Evolutionary conservation across 176 grass and related monocot species (phyloP), one percentile per base, ranked within the genome.

Genomic region (Musa schizocarpa): DNA sequence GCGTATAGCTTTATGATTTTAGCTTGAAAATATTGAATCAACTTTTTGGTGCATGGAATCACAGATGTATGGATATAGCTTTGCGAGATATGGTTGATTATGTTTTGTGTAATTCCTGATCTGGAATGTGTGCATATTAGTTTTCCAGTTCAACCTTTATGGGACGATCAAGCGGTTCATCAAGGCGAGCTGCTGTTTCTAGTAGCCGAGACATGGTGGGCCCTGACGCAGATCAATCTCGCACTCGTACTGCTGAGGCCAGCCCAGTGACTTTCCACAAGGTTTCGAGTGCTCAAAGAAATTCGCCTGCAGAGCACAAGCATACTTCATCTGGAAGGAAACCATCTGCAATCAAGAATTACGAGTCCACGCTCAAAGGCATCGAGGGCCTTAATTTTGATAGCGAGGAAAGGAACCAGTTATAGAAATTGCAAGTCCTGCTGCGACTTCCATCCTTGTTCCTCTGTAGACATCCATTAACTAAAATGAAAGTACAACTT

Each of bases 121-220:
- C 50, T 26, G 79, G 55, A 82, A 84, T 77, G 43, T 43, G 84
- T 80, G 77, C 63, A 75, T 65, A 25, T 87, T 79, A 96, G 89
- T 87, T 92, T 43, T 84, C 89, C 81, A 88, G 89, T 84, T 92
- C 83, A 11, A 78, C 81, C 55, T 82, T 84, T 77, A 75, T 85
- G 87, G 85, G 83, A 57, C 69, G 83, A 29, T 80, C 92, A 82
- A 85, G 87, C 21, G 87, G 87, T 74, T 96, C 92, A 52, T 92
- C 77, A 86, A 96, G 87, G 73, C 82, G 76, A 57, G 84, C 87
- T 89, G 85, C 56, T 92, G 85, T 82, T 79, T 89, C 92, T 89
- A 84, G 78, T 56, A 74, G 80, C 77, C 69, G 70, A 63, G 80
- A 89, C 29, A 65, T 61, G 43, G 69, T 22, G 56, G 78, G 29